Evolutionary conservation across 352 stramenopile species (phyloP).

Genomic region (Elongisporangium undulatum): DNA sequence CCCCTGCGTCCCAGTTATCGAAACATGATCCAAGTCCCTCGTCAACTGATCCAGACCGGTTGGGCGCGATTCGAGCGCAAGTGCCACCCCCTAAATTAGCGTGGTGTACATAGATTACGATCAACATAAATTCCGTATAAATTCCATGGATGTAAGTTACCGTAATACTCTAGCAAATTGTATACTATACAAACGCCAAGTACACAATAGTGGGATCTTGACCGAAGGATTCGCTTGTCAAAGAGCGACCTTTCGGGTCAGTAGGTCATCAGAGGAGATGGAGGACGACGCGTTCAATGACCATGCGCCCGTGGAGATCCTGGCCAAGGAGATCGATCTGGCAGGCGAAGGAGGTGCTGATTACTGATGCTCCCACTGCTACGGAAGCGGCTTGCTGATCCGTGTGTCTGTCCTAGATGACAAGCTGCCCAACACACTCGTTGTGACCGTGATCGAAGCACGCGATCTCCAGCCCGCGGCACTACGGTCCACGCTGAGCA

Average conservation of each 20-base stretch:
- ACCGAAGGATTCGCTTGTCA: not conserved
- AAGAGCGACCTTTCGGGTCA: not conserved
- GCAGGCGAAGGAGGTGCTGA: conserved; percentile 28
- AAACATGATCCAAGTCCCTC: no score
- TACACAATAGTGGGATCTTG: not conserved
- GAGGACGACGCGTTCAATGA: not conserved
- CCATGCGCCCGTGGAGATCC: conserved; percentile 47
- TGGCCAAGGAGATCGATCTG: conserved; percentile 52
- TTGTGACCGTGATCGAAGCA: conserved; percentile 68
- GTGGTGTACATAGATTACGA: no score
- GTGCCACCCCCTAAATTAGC: no score
- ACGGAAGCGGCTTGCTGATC: not conserved
- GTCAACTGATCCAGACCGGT: no score
- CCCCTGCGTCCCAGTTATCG: no score
- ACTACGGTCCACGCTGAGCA: conserved; percentile 58
- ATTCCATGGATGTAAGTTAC: no score
- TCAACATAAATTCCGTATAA: no score
- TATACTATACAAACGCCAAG: not conserved
- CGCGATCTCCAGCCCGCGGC: conserved; percentile 36
- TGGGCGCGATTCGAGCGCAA: no score
- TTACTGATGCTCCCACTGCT: not conserved
- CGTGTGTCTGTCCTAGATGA: conserved; percentile 22
- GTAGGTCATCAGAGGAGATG: not conserved
- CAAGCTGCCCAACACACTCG: conserved; percentile 63
- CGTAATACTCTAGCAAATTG: not conserved